Conservation (phyloP, 352 stramenopile species). For the Phytophthora crassamura region DNA sequence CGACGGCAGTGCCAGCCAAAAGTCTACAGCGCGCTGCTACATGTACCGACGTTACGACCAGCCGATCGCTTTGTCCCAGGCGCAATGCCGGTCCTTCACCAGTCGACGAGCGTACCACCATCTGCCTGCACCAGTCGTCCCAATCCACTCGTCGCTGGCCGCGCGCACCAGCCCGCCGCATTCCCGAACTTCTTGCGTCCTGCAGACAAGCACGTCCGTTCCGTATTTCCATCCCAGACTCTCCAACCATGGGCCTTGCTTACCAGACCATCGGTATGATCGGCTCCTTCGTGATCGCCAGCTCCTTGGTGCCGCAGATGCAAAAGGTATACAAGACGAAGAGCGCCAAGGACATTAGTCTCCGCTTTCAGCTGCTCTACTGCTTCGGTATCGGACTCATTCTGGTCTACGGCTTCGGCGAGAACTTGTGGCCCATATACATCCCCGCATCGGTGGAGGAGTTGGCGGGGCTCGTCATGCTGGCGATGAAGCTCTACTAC, state of each 20-base stretch:
- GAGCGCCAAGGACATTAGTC: constrained; percentile 64
- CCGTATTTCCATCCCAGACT: neutral
- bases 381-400: constrained; percentile 46
- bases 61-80: constrained; percentile 22
- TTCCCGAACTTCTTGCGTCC: constrained; percentile 17
- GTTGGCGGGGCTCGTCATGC: constrained; percentile 40
- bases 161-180: constrained; percentile 11
- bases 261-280: constrained; percentile 67
- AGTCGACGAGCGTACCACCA: constrained; percentile 22
- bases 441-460: constrained; percentile 58
- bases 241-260: constrained; percentile 36
- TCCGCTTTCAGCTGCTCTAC: constrained; percentile 58
- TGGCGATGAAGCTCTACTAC: constrained; percentile 52
- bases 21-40: constrained; percentile 2
- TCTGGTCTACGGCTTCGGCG: constrained; percentile 56
- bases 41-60: too few species aligned
- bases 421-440: constrained; percentile 64
- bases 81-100: constrained; percentile 9
- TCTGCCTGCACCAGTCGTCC: constrained; percentile 23
- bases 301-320: constrained; percentile 65
- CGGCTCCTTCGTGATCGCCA: constrained; percentile 66
- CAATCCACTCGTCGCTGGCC: constrained; percentile 10
- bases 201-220: neutral
- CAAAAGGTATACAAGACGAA: constrained; percentile 68
- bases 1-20: neutral